Evolutionary conservation across 208 protist genomes (phyloP).

Genomic region (Acanthamoeba healyi): DNA sequence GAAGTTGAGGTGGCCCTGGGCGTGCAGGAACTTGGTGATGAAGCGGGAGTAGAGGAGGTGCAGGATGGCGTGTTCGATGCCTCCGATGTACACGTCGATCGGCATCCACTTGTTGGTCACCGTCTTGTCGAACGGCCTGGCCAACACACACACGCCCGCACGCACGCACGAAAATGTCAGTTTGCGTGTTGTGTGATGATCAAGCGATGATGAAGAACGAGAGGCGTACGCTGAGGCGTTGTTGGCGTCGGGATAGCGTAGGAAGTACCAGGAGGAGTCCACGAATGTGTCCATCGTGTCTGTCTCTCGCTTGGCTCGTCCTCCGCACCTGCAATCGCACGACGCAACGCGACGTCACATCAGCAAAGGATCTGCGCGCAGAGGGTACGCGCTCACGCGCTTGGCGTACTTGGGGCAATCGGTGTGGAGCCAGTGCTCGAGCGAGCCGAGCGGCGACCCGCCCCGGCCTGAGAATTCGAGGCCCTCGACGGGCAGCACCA

Average conservation of each 20-base stretch:
- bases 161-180: not conserved
- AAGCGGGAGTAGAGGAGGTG: constrained; percentile 94
- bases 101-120: constrained; percentile 86
- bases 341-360: no score
- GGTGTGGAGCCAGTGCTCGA: constrained; percentile 78
- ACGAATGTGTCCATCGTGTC: constrained; percentile 95
- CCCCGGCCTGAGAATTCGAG: constrained; percentile 72
- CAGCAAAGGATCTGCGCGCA: not conserved
- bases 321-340: constrained; percentile 80
- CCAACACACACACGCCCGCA: no score
- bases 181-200: not conserved
- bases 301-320: constrained; percentile 88
- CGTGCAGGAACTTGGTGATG: constrained; percentile 89
- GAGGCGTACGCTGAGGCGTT: constrained; percentile 76
- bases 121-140: constrained; percentile 75
- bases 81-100: constrained; percentile 93
- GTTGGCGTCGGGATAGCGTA: constrained; percentile 89
- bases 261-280: constrained; percentile 94
- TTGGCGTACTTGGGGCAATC: constrained; percentile 83
- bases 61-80: constrained; percentile 93
- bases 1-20: constrained; percentile 44
- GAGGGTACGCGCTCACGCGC: no score
- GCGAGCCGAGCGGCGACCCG: constrained; percentile 75
- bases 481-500: constrained; percentile 82
- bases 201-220: no score